Percentiles rank a stretch among this genome's conserved stretches.
phyloP scores from a whole-genome alignment of 2,329 filamentous ascomycete species.

The Claviceps purpurea region DNA sequence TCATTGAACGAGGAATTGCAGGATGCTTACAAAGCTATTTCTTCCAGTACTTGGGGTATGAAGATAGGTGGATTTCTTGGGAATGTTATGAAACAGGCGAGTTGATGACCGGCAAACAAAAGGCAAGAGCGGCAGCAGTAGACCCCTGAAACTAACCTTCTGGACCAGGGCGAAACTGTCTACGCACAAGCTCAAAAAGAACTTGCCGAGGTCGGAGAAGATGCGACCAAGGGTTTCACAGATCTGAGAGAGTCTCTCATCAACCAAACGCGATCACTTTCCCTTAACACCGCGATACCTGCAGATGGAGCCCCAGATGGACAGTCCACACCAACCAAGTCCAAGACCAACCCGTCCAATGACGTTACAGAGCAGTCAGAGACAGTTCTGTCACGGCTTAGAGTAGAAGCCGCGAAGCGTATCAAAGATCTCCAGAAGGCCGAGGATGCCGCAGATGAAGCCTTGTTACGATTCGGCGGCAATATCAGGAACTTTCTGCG shows the following conservation, averaged over 20 bases:
- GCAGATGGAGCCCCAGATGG: constrained; percentile 18
- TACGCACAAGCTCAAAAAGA: constrained; percentile 83
- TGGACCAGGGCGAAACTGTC: constrained; percentile 54
- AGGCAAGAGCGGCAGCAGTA: neutral
- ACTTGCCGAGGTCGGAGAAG: constrained; percentile 62
- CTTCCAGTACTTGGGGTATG: constrained; percentile 80
- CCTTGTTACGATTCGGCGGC: constrained; percentile 77
- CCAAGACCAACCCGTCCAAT: constrained; percentile 25
- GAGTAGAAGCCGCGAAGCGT: constrained; percentile 64
- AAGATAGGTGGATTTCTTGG: constrained; percentile 79
- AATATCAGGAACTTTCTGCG: constrained; percentile 82
- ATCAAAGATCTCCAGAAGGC: constrained; percentile 82
- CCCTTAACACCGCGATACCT: constrained; percentile 36
- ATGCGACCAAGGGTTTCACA: constrained; percentile 69
- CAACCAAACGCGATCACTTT: constrained; percentile 60
- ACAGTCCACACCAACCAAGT: constrained; percentile 33
- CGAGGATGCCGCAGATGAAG: constrained; percentile 93
- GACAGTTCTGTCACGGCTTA: constrained; percentile 63
- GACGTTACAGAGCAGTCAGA: constrained; percentile 35
- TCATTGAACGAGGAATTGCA: constrained; percentile 79
- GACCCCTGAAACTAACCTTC: constrained; percentile 2
- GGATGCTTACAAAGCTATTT: constrained; percentile 90
- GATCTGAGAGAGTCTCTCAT: constrained; percentile 55
- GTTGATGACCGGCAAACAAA: neutral
- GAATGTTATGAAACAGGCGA: constrained; percentile 82